Evolutionary conservation across 2,329 filamentous ascomycete species (phyloP), one percentile per base, ranked within the genome.

Genomic region (Epichloe elymi): DNA sequence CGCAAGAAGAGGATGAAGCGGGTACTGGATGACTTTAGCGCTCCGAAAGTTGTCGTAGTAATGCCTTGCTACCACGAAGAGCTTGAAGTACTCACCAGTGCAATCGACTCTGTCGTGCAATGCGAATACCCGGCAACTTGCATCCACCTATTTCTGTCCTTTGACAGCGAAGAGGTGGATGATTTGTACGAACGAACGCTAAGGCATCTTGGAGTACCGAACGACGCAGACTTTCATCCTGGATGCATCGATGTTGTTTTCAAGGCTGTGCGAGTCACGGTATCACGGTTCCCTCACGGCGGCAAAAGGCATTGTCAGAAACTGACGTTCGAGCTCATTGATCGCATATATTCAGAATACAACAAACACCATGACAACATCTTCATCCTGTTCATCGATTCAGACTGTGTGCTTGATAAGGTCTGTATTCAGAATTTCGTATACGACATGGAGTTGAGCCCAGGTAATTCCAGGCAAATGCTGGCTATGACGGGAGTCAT

Each of bases 21-120:
- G 56, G 80, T 88, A 0, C 76, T 96, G 48, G 88, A 95, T 64
- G 88, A 94, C 63, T 72, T 79, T 3, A 89, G 84, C 1, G 90
- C 93, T 0, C 93, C 91, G 2, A 97, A 97, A 67, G 86, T 95
- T 15, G 88, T 96, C 56, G 86, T 97, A 54, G 85, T 97, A 53
- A 96, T 97, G 89, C 93, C 91, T 4, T 94, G 90, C 62, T 97
- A 95, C 71, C 88, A 93, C 62, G 93, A 97, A 63, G 82, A 89
- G 33, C 87, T 88, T 0, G 85, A 87, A 0, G 77, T 95, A 12
- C 75, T 97, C 45, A 74, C 96, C 51, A 86, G 85, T 45, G 93
- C 91, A 4, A 77, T 96, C 59, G 83, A 96, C 68, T 96, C 91
- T 0, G 83, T 97, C 36, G 88, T 95, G 48, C 86, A 91, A 59